Evolutionary conservation across 768 basidiomycete genomes (phyloP).

Genomic region (Podaxis mareebaensis): DNA sequence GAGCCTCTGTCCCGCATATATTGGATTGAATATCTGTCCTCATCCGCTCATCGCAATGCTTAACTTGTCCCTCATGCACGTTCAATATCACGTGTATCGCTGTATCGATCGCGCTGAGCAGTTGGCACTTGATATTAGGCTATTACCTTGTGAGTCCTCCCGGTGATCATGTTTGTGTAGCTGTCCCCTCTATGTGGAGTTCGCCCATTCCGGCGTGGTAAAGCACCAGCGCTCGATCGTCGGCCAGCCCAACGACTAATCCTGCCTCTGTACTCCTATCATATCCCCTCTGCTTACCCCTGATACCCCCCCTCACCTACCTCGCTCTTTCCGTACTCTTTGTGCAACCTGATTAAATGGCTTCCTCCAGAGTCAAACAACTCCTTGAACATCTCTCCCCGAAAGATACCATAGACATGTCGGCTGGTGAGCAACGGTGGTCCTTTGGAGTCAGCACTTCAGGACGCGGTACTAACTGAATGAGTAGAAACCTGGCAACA

Average conservation of each 20-base stretch:
- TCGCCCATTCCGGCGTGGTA: too few relatives aligned
- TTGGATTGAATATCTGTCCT: background rate
- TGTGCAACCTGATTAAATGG: conserved; percentile 37
- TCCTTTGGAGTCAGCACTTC: conserved; percentile 8
- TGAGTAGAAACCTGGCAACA: conserved; percentile 67
- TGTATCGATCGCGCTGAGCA: background rate
- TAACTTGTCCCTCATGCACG: background rate
- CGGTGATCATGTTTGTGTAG: background rate
- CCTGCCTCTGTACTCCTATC: background rate
- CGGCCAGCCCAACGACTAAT: background rate
- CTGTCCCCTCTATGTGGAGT: background rate
- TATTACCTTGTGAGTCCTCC: conserved; percentile 12
- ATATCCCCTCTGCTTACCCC: background rate
- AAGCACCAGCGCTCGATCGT: background rate
- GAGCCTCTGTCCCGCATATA: background rate
- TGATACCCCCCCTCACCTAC: background rate
- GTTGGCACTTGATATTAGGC: conserved; percentile 22
- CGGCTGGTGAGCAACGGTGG: conserved; percentile 47
- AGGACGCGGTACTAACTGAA: conserved; percentile 18
- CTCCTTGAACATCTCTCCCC: conserved; percentile 51
- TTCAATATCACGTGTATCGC: conserved; percentile 24
- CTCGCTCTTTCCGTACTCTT: conserved; percentile 5
- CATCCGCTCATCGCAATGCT: background rate
- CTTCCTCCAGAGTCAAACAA: conserved; percentile 56
- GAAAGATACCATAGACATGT: conserved; percentile 39